Evolutionary conservation across 73 alveolate genomes (phyloP).

Genomic region (Uronychia setigera): DNA sequence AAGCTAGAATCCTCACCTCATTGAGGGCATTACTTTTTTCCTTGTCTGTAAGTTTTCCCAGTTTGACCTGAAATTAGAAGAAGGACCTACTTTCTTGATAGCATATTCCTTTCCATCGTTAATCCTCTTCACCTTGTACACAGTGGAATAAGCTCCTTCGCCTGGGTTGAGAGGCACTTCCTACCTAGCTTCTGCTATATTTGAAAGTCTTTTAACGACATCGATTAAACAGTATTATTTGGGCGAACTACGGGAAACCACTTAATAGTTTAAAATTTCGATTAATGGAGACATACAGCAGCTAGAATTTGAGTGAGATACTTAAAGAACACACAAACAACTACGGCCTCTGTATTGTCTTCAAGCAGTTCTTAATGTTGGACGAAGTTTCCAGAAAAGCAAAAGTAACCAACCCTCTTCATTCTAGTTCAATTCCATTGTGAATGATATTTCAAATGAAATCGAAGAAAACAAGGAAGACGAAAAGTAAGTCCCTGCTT

Average conservation of each 20-base stretch:
- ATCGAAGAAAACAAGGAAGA: not conserved
- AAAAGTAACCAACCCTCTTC: constrained; percentile 3
- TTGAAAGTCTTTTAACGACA: not conserved
- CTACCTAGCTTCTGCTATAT: not conserved
- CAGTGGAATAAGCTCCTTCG: constrained; percentile 36
- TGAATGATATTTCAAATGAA: not conserved
- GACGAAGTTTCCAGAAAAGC: constrained; percentile 3
- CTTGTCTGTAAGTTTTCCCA: constrained; percentile 33
- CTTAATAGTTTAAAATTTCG: too few species aligned
- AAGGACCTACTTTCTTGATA: constrained; percentile 33
- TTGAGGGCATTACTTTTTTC: constrained; percentile 42
- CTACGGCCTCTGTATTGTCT: constrained; percentile 26
- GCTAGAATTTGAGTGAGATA: not conserved
- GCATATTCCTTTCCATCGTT: constrained; percentile 39
- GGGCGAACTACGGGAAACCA: not conserved
- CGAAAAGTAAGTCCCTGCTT: not conserved
- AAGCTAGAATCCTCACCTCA: constrained; percentile 49
- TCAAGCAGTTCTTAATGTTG: constrained; percentile 30
- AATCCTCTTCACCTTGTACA: constrained; percentile 26
- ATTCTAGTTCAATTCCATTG: not conserved
- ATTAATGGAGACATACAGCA: not conserved
- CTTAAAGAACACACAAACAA: constrained; percentile 28
- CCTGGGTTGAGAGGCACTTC: constrained; percentile 19
- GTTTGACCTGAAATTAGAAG: constrained; percentile 31
- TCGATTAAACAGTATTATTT: not conserved